Evolutionary conservation across 495 filamentous ascomycete genomes (phyloP), one percentile per base, ranked within the genome.

Genomic region (Talaromyces stipitatus): DNA sequence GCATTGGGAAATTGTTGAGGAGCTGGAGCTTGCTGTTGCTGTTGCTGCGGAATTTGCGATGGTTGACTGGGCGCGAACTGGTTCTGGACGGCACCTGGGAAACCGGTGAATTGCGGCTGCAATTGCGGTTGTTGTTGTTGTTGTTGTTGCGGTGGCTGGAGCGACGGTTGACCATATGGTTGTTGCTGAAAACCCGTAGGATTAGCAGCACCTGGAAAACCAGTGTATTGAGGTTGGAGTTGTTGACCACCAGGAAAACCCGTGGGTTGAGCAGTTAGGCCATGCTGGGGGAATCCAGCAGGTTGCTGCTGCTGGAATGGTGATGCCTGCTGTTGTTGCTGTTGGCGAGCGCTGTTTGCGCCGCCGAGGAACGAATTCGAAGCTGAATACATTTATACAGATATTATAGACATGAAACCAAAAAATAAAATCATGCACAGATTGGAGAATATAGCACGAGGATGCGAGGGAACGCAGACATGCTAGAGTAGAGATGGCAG

Each of bases 321-420:
- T 45, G 54, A 55, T 64, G 71, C 72, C 71, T 83, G 84, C 61
- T 78, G 82, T 47, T 83, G 84, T 61, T 78, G 82, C 50, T 83
- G 80, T 8, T 89, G 88, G 59, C 88, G 90, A 68, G 82, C 76
- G 73, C 74, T 85, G 70, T 85, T 88, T 70, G 77, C 82, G 72
- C 85, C 85, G 65, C 90, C 89, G 59, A 94, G 77, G 68, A 85
- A 95, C 50, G 89, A 85, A 77, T 85, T 91, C 58, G 90, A 89
- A 66, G 86, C 88, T 41, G 91, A 92, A 76, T 85, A 96, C 91
- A 96, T 96, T 74, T 64, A 54, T 57, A 67, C 57, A 24, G 24
- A 48, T 36, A 23, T 10, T 51, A 57, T 45, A 10, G 24, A 30
- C 47, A 58, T 52, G 28, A 23, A 58, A 58, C 46, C 11, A 16